phyloP scores from a whole-genome alignment of 331 rosid genomes.

The Malus hybrid region DNA sequence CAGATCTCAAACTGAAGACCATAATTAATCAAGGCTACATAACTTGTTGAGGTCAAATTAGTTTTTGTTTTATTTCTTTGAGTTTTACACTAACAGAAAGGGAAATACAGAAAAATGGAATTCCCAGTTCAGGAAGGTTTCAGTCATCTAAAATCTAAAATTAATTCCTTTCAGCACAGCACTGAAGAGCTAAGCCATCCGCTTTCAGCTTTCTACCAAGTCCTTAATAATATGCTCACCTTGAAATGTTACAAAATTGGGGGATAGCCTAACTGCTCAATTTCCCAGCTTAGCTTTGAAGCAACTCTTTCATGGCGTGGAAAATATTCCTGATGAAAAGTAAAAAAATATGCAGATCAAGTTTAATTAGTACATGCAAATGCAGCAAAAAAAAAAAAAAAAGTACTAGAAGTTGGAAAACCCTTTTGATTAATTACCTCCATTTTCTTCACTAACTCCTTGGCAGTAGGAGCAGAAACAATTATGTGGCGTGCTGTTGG shows the following conservation, averaged over 20 bases:
- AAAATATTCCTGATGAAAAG: slow-evolving; percentile 49
- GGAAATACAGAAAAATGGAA: slow-evolving; percentile 21
- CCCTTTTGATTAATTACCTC: slow-evolving; percentile 38
- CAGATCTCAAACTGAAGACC: background rate
- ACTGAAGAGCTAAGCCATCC: slow-evolving; percentile 1
- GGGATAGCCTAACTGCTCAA: slow-evolving; percentile 42
- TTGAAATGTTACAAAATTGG: slow-evolving; percentile 34
- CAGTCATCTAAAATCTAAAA: slow-evolving; percentile 48
- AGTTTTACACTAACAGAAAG: slow-evolving; percentile 28
- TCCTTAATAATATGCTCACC: slow-evolving; percentile 21
- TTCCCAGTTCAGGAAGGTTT: slow-evolving; percentile 21
- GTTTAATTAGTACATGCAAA: background rate
- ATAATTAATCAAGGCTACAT: slow-evolving; percentile 22
- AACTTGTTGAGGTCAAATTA: slow-evolving; percentile 14
- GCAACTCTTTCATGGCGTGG: slow-evolving; percentile 90
- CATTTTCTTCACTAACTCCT: slow-evolving; percentile 77
- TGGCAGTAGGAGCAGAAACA: slow-evolving; percentile 78
- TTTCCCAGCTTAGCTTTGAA: slow-evolving; percentile 87
- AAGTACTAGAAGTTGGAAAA: background rate
- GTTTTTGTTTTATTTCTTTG: background rate
- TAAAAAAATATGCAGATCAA: background rate
- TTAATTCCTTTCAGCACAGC: slow-evolving; percentile 27
- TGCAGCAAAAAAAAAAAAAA: background rate
- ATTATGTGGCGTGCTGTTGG: slow-evolving; percentile 91
- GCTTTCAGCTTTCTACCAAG: slow-evolving; percentile 10